Conservation (phyloP, 495 filamentous ascomycete genomes). For the Xylaria flabelliformis region DNA sequence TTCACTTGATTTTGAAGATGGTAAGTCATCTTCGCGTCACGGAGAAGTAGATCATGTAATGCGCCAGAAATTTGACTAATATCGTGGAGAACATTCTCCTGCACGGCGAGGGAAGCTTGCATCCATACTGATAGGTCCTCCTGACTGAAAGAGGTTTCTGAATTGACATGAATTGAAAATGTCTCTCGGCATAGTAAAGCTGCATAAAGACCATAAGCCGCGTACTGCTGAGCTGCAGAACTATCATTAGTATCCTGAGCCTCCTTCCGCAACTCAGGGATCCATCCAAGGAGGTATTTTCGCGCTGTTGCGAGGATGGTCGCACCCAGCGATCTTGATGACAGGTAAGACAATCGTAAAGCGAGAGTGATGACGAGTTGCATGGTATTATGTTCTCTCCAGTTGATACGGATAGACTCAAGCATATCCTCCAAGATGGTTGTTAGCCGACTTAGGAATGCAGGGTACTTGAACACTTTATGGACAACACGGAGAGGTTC, state of each 20-base stretch:
- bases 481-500: slow-evolving; percentile 51
- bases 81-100: slow-evolving; percentile 47
- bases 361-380: slow-evolving; percentile 53
- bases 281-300: slow-evolving; percentile 50
- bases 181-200: slow-evolving; percentile 59
- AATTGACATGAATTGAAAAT: slow-evolving; percentile 43
- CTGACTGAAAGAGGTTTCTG: slow-evolving; percentile 15
- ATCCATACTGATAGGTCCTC: slow-evolving; percentile 37
- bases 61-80: slow-evolving; percentile 38
- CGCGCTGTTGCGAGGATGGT: slow-evolving; percentile 30
- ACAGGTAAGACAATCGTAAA: slow-evolving; percentile 41
- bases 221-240: slow-evolving; percentile 41
- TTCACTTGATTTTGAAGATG: slow-evolving; percentile 44
- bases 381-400: slow-evolving; percentile 60
- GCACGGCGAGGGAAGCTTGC: slow-evolving; percentile 47
- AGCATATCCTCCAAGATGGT: slow-evolving; percentile 53
- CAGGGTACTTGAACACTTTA: slow-evolving; percentile 50
- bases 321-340: slow-evolving; percentile 19
- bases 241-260: slow-evolving; percentile 48
- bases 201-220: slow-evolving; percentile 53
- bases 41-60: slow-evolving; percentile 48
- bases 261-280: slow-evolving; percentile 51
- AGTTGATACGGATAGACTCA: slow-evolving; percentile 51
- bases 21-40: slow-evolving; percentile 55
- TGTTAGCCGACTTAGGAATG: slow-evolving; percentile 52